Conservation (phyloP, 352 stramenopile species). For the Pythium guiyangense region DNA sequence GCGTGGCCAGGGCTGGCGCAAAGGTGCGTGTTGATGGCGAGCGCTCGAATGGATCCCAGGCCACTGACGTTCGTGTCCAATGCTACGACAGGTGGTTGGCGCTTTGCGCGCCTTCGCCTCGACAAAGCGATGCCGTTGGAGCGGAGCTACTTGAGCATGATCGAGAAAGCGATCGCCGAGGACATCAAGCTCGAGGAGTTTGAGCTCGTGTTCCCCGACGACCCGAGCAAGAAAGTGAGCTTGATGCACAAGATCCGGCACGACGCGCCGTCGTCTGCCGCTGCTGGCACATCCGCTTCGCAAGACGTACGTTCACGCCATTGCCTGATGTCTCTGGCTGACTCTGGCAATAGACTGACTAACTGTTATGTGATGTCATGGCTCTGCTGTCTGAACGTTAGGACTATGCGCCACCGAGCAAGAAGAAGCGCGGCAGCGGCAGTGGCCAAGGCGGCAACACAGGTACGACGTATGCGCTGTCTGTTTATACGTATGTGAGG, state of each 20-base stretch:
- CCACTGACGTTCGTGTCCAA: no score
- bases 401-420: constrained; percentile 49
- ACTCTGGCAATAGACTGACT: neutral
- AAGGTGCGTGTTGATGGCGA: constrained; percentile 31
- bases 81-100: constrained; percentile 52
- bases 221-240: constrained; percentile 48
- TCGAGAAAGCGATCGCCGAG: constrained; percentile 72
- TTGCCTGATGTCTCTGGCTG: neutral
- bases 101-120: constrained; percentile 58
- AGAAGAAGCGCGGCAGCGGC: constrained; percentile 60
- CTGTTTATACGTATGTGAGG: neutral
- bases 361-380: neutral
- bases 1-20: constrained; percentile 67
- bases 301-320: constrained; percentile 1
- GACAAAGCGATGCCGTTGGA: constrained; percentile 70
- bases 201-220: constrained; percentile 68
- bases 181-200: constrained; percentile 83
- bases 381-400: constrained; percentile 10
- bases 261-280: constrained; percentile 12
- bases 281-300: neutral
- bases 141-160: constrained; percentile 40
- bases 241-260: constrained; percentile 32
- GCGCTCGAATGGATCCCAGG: no score
- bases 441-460: constrained; percentile 13
- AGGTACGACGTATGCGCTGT: constrained; percentile 1